These are phyloP conservation scores for Pisolithus thermaeus DNA, from an alignment of 1,284 basidiomycete species.

Conservation along the genomic window DNA sequence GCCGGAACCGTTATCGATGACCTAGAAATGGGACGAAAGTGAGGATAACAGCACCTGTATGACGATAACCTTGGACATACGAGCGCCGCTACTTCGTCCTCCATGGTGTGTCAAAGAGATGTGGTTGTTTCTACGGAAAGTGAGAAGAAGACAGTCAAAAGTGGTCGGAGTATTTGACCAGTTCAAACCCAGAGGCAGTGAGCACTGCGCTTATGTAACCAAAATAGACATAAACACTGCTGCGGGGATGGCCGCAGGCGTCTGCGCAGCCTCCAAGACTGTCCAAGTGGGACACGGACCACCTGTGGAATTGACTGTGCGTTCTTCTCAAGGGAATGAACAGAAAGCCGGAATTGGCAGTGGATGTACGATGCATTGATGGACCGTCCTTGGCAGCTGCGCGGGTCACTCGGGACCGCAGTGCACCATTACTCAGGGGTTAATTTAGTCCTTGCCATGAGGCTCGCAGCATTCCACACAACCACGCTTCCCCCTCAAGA, in stretches of 20 bases:
- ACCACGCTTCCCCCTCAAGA: not conserved
- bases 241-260: no score
- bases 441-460: not conserved
- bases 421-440: not conserved
- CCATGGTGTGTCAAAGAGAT: slow-evolving; percentile 23
- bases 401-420: no score
- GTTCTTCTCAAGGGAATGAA: not conserved
- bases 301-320: not conserved
- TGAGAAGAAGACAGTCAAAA: not conserved
- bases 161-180: slow-evolving; percentile 1
- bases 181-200: not conserved
- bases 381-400: no score
- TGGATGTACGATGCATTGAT: no score
- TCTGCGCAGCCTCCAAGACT: not conserved
- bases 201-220: slow-evolving; percentile 1
- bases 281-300: no score
- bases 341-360: no score
- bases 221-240: not conserved
- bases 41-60: not conserved
- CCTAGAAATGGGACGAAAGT: slow-evolving; percentile 25
- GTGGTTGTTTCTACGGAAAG: not conserved
- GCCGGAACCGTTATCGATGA: slow-evolving; percentile 62
- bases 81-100: slow-evolving; percentile 43
- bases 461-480: not conserved
- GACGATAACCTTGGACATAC: slow-evolving; percentile 19